Percentiles rank a stretch among this genome's conserved stretches.
These are phyloP conservation scores for Xylariales sp. DNA, from an alignment of 2,329 filamentous ascomycete species.

Conservation along the genomic window DNA sequence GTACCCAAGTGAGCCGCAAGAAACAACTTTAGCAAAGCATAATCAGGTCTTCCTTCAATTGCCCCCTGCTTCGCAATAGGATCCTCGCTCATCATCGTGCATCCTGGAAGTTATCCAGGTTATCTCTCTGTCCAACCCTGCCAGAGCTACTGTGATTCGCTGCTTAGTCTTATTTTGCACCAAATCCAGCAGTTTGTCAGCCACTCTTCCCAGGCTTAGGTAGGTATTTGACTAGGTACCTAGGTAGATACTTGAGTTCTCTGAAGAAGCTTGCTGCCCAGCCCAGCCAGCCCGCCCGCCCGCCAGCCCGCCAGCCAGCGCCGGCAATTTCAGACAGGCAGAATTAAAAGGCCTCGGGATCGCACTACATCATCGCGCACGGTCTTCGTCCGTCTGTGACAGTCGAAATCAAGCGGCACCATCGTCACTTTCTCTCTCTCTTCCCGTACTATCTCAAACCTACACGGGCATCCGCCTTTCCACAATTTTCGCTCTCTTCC, in stretches of 20 bases:
- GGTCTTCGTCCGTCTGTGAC: constrained; percentile 5
- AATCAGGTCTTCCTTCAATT: too few species aligned
- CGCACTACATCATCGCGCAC: constrained; percentile 10
- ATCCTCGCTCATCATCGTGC: too few species aligned
- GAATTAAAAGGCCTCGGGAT: neutral
- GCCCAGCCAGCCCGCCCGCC: neutral
- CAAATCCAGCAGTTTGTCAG: constrained; percentile 8
- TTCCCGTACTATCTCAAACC: neutral
- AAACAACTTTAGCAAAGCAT: too few species aligned
- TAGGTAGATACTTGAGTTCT: neutral
- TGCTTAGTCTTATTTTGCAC: constrained; percentile 9
- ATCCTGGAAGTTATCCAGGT: neutral
- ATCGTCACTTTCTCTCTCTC: constrained; percentile 9
- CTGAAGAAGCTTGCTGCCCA: too few species aligned
- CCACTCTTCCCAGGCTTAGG: constrained; percentile 1
- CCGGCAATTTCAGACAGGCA: neutral
- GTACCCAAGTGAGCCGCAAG: too few species aligned
- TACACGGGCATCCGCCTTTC: neutral
- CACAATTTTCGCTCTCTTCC: neutral
- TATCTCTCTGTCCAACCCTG: neutral
- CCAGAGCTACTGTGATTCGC: constrained; percentile 6
- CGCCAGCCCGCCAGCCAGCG: too few species aligned
- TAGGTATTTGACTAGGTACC: neutral
- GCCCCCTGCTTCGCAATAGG: too few species aligned
- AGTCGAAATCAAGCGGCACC: constrained; percentile 3